Evolutionary conservation across 176 grass and related monocot genomes (phyloP), one percentile per base, ranked within the genome.

Genomic region (Triticum monococcum): DNA sequence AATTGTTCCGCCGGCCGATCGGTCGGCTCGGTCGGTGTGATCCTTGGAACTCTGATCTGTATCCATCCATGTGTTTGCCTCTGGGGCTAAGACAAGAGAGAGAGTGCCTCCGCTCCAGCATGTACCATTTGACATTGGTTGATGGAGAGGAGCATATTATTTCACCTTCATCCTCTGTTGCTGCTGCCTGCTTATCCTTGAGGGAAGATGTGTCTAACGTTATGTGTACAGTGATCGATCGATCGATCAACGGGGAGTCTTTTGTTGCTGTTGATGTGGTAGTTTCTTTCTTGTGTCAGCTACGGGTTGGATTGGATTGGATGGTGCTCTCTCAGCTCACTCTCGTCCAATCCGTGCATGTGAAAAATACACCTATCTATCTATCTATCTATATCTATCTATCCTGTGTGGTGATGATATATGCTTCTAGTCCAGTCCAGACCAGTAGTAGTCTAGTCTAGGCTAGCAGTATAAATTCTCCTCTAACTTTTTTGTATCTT

Each of bases 211-310:
- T 52, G 9, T 79, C 72, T 88, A 78, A 85, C 77, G 63, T 72
- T 83, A 70, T 84, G 79, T 92, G 91, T 89, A 92, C 76, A 84
- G 87, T 76, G 23, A 75, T 82, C 54, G 31, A 78, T 74, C 86
- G 23, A 75, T 82, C 54, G 31, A 78, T 74, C 86, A 43, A 75
- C 75, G 79, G 31, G 48, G 61, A 81, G 78, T 56, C 64, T 79
- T 72, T 23, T 22, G 80, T 84, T 80, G 83, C 30, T 86, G 67
- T 48, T 79, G 79, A 79, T 83, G 73, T 80, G 20, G 16, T 70
- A 68, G 85, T 75, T 75, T 31, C 43, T 66, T 85, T 3, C 76
- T 40, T 48, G 45, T 46, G 43, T 76, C 61, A 67, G 70, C 65
- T 68, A 14, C 68, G 56, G 54, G 18, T 8, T 57, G 54, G 16